Evolutionary conservation across 352 stramenopile species (phyloP).

Genomic region (Thalassiosira exigua): DNA sequence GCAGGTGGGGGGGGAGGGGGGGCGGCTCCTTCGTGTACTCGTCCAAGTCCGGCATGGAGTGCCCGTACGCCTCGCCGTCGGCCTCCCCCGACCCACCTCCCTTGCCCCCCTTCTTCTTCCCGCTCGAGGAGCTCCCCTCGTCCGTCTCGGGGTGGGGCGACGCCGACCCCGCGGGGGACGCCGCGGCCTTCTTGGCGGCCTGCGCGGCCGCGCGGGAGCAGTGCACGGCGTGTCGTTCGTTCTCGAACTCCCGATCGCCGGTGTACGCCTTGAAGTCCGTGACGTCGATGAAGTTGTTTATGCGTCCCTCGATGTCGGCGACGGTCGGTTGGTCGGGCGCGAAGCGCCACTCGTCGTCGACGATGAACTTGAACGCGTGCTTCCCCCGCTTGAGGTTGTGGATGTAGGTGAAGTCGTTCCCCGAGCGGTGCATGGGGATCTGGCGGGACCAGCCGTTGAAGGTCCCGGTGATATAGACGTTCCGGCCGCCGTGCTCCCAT

Average conservation of each 20-base stretch:
- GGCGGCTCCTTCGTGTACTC: slow-evolving; percentile 99
- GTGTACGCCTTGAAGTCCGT: slow-evolving; percentile 94
- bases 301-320: slow-evolving; percentile 97
- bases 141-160: background rate
- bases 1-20: slow-evolving; percentile 96
- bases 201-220: slow-evolving; percentile 36
- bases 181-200: slow-evolving; percentile 23
- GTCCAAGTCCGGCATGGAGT: slow-evolving; percentile 97
- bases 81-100: slow-evolving; percentile 45
- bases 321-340: slow-evolving; percentile 93
- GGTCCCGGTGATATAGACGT: slow-evolving; percentile 98
- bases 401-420: slow-evolving; percentile 99
- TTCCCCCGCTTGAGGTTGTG: slow-evolving; percentile 96
- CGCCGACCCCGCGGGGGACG: slow-evolving; percentile 9
- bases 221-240: slow-evolving; percentile 68
- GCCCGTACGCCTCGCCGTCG: slow-evolving; percentile 92
- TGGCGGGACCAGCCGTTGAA: slow-evolving; percentile 99
- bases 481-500: slow-evolving; percentile 96
- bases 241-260: slow-evolving; percentile 87
- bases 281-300: slow-evolving; percentile 99
- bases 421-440: slow-evolving; percentile 98
- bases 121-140: background rate
- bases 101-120: slow-evolving; percentile 15
- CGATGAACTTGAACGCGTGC: slow-evolving; percentile 99
- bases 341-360: slow-evolving; percentile 98